Conservation (phyloP, 768 basidiomycete genomes). For the Amyloporia xantha region DNA sequence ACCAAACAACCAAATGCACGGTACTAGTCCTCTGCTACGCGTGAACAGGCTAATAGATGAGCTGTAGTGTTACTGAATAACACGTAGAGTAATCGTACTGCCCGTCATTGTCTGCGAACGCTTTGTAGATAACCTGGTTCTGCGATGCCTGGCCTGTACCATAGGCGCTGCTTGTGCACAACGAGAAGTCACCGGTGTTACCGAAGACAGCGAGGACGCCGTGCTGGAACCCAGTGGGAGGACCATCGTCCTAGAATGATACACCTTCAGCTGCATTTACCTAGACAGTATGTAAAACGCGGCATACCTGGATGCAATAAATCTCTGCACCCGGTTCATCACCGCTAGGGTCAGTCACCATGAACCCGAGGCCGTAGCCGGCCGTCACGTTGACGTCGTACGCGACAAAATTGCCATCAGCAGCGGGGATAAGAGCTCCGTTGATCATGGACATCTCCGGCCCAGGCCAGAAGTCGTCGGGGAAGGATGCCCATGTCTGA, state of each 20-base stretch:
- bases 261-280: too few species aligned
- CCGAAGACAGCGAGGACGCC: conserved; percentile 19
- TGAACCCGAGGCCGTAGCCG: conserved; percentile 28
- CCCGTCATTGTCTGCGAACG: neutral
- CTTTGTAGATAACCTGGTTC: conserved; percentile 16
- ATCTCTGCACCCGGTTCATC: conserved; percentile 23
- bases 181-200: conserved; percentile 14
- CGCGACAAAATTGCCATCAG: conserved; percentile 14
- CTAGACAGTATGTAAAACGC: conserved; percentile 17
- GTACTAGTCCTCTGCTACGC: too few species aligned
- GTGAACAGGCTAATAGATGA: too few species aligned
- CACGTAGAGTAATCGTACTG: neutral
- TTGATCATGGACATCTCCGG: conserved; percentile 33
- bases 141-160: neutral
- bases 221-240: too few species aligned
- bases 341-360: conserved; percentile 27
- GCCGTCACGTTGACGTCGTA: conserved; percentile 31
- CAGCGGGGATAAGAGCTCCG: conserved; percentile 31
- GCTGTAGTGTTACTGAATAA: conserved; percentile 5
- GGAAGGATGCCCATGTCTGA: conserved; percentile 45
- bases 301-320: conserved; percentile 29
- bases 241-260: too few species aligned
- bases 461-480: conserved; percentile 35
- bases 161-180: conserved; percentile 8
- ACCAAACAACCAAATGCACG: too few species aligned